Evolutionary conservation across 352 stramenopile genomes (phyloP), one percentile per base, ranked within the genome.

Genomic region (Phytophthora capsici): DNA sequence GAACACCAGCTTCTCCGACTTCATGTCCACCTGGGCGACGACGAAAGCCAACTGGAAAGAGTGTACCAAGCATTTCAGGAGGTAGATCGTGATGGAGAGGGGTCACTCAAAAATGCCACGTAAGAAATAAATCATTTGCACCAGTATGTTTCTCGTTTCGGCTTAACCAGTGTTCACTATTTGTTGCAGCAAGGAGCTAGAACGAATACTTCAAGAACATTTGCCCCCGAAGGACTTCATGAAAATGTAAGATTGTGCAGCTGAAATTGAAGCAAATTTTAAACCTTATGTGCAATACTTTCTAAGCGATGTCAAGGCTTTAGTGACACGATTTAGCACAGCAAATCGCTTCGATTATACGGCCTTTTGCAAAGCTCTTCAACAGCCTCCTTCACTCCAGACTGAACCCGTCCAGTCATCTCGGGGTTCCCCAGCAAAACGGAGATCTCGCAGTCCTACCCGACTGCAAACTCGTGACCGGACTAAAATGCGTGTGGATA

Each of bases 31-130:
- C 41, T 73, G 4, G 65, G 58, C 1, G 64, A 69, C 23, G 64
- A 99, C 14, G 86, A 98, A 56, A 22, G 44, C 2, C 47, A 69
- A 22, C 52, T 73, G 16, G 66, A 73, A 7, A 61, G 51, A 12
- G 8, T 73, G 9, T 66, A 62, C 36, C 63, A 62, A 47, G 25
- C 32, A 1, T 79, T 76, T 30, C 57, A 69, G 17, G 46, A 52
- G 4, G 25, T 32, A 9, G 66, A 79, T 37, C 28, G 2, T 4
- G 47, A 28, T 1, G 28, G 34, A n/a, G 14, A 22, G 30, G 68
- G 63, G 9, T 60, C 47, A 0, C 48, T 80, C 14, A 60, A 69
- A 59, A 53, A 13, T 28, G 26, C 25, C 5, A 6, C 26, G 65
- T 73, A 64, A 12, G 17, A 2, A 4, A 19, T 4, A 22, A 38